These are phyloP conservation scores for Exophiala sp. DNA, from an alignment of 2,329 filamentous ascomycete genomes.

Conservation along the genomic window DNA sequence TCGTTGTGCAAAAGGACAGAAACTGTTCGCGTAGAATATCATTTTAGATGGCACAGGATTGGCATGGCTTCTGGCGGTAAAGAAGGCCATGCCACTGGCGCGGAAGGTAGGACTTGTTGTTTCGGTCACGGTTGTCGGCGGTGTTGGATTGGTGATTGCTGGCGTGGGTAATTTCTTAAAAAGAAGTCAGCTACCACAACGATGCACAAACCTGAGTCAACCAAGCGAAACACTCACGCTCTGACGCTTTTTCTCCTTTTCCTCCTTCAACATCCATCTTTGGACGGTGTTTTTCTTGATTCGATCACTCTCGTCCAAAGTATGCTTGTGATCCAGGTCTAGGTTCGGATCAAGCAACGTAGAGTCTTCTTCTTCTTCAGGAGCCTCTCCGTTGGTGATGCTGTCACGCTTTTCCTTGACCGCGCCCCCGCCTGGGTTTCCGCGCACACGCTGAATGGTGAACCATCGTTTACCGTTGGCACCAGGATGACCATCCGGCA, in stretches of 20 bases:
- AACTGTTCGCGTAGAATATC: slow-evolving; percentile 78
- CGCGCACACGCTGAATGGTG: slow-evolving; percentile 74
- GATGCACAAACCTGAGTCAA: not conserved
- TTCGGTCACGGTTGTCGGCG: slow-evolving; percentile 11
- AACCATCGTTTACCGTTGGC: slow-evolving; percentile 58
- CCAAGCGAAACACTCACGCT: slow-evolving; percentile 14
- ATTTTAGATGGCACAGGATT: slow-evolving; percentile 59
- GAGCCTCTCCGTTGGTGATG: slow-evolving; percentile 30
- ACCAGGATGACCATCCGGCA: slow-evolving; percentile 47
- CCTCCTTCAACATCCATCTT: slow-evolving; percentile 60
- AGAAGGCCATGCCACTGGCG: slow-evolving; percentile 59
- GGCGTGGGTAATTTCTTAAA: slow-evolving; percentile 13
- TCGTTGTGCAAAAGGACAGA: slow-evolving; percentile 82
- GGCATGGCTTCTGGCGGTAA: slow-evolving; percentile 67
- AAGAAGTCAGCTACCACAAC: not conserved
- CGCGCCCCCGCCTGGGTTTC: slow-evolving; percentile 53
- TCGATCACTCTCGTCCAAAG: slow-evolving; percentile 68
- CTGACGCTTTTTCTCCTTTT: slow-evolving; percentile 61
- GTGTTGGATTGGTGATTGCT: slow-evolving; percentile 2
- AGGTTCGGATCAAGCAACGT: slow-evolving; percentile 39
- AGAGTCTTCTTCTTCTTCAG: slow-evolving; percentile 57
- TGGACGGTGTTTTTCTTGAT: slow-evolving; percentile 79
- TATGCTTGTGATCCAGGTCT: slow-evolving; percentile 68
- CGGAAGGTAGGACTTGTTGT: slow-evolving; percentile 18
- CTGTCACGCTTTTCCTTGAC: slow-evolving; percentile 22